Percentiles rank a stretch among this genome's conserved stretches.
phyloP scores from a whole-genome alignment of 805 yeast species.

The Saccharomyces eubayanus region DNA sequence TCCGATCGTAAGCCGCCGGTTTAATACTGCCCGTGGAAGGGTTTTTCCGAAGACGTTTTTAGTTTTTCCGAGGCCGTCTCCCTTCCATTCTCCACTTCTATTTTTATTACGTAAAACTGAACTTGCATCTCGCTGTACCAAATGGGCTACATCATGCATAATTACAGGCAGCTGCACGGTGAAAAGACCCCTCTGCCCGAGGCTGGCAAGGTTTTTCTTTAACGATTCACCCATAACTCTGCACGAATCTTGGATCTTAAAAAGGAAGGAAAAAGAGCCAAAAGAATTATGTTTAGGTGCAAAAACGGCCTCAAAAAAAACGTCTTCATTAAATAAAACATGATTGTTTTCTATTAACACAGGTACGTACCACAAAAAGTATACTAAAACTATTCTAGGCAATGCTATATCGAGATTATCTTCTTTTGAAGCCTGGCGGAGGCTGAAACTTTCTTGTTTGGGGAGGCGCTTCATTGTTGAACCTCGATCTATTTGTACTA shows the following conservation, averaged over 20 bases:
- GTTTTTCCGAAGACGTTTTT: neutral
- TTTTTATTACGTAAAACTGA: neutral
- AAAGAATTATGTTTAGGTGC: neutral
- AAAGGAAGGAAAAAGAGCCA: neutral
- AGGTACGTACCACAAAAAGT: neutral
- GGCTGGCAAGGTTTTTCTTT: too few species aligned
- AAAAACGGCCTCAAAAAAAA: neutral
- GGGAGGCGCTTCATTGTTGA: conserved; percentile 27
- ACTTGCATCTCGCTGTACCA: neutral
- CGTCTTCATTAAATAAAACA: neutral
- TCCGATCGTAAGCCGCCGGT: neutral
- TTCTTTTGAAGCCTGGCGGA: conserved; percentile 38
- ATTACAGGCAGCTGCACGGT: too few species aligned
- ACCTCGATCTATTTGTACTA: conserved; percentile 23
- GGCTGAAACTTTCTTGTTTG: conserved; percentile 37
- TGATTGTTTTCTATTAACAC: neutral
- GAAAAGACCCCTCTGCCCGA: too few species aligned
- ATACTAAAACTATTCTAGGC: neutral
- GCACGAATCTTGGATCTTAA: too few species aligned
- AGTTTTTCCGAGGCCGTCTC: neutral
- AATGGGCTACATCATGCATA: neutral
- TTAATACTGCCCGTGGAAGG: neutral
- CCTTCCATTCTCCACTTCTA: neutral
- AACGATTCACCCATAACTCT: too few species aligned
- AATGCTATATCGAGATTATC: neutral